phyloP scores from a whole-genome alignment of 495 filamentous ascomycete genomes.

The Neurospora sp. region DNA sequence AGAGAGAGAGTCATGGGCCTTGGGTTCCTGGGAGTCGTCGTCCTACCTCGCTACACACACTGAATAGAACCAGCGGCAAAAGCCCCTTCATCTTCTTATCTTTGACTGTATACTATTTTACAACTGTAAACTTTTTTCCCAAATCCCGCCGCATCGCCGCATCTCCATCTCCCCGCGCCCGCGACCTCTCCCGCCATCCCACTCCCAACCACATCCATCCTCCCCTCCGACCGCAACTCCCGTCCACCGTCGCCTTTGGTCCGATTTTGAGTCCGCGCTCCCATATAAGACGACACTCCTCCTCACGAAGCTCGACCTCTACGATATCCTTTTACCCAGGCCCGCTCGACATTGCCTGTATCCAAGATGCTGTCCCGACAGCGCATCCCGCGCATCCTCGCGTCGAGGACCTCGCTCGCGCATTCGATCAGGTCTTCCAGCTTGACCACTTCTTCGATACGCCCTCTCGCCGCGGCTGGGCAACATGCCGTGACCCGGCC shows the following conservation, averaged over 20 bases:
- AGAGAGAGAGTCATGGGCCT: background rate
- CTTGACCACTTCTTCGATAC: constrained; percentile 7
- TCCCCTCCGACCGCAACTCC: background rate
- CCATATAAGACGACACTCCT: background rate
- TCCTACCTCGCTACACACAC: background rate
- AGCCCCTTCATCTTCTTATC: background rate
- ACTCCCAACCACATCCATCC: background rate
- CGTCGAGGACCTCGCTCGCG: constrained; percentile 9
- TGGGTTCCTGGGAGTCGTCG: background rate
- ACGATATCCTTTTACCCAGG: background rate
- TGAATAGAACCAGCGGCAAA: background rate
- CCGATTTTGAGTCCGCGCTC: background rate
- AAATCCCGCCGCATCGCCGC: background rate
- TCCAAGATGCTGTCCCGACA: constrained; percentile 25
- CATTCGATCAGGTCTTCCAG: constrained; percentile 7
- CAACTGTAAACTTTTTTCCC: background rate
- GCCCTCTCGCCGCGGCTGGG: constrained; percentile 5
- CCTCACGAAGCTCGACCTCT: background rate
- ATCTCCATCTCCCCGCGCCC: background rate
- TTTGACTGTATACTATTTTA: background rate
- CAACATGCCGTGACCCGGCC: constrained; percentile 7
- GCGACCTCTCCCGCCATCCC: background rate
- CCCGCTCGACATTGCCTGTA: background rate
- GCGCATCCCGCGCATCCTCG: constrained; percentile 16
- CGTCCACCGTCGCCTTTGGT: background rate